Base-by-base conservation (phyloP, 371 early-diverging fungal genomes). In the Apophysomyces variabilis region DNA sequence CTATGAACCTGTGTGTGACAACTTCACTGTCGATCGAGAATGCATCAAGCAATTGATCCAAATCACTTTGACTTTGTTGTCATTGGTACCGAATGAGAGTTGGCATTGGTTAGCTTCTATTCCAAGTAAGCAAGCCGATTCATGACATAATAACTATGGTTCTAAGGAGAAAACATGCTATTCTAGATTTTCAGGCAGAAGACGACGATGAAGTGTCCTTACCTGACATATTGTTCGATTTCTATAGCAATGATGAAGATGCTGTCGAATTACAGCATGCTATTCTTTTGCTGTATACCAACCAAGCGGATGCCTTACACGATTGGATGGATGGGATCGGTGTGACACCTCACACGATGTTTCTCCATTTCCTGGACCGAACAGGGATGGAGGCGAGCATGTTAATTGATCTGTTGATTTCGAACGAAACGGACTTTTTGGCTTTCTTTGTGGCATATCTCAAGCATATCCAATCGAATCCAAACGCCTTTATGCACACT, bases 181-280 rank as follows among this genome's bases (percentile, higher is more conserved):
- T 26, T 9, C 11, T 11, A n/a, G 37, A 47, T 36, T 16, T 47
- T 13, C 21, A 37, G 32, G 36, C 5, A 43, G 0, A 39, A 45
- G 13, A 18, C 9, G n/a, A 13, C 8, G 13, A 45, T 21, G 18
- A 32, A 44, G 35, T 5, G 21, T 13, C 37, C 39, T 18, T 69
- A 7, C 57, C 66, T 5, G 67, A 67, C 32, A 14, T 50, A 11
- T 12, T 71, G 8, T 62, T 65, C n/a, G 62, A 65, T 12, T 32
- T 71, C 9, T 47, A 56, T 38, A 67, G 67, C 26, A 67, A 71
- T 21, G 72, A 71, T 54, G 61, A 61, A 7, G 72, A 62, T 41
- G 59, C 65, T 7, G 59, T 71, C 16, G 59, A 65, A 26, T 38
- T 71, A 9, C 72, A 71, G 46, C 62, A 60, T 8, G 65, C 67